Evolutionary conservation across 805 yeast genomes (phyloP), one percentile per base, ranked within the genome.

Genomic region (Kodamaea leandrae): DNA sequence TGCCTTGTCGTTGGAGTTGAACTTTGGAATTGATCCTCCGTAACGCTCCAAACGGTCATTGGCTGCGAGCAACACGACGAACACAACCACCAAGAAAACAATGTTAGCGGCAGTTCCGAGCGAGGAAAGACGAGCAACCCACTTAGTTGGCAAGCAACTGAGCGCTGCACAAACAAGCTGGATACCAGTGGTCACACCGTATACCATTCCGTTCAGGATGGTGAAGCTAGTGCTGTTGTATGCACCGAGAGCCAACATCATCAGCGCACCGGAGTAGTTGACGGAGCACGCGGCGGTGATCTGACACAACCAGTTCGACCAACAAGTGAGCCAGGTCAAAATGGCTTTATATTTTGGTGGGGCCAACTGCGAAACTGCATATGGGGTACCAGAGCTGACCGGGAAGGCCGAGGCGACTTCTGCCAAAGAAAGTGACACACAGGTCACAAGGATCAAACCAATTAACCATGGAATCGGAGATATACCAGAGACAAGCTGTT

Each of bases 371-470:
- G 78, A 71, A 2, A 81, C 81, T 44, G 87, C 85, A 50, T 82
- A 82, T 36, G 83, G 84, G 6, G 83, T 71, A 34, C 87, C 87
- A 19, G 84, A 77, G 8, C 82, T 69, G 6, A 84, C 80, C 28
- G 88, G 88, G 63, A 77, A 77, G 4, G 84, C 79, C 18, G 78
- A 70, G 9, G 83, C 74, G 23, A 82, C 66, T 54, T 82, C 87
- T 0, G 85, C 84, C 75, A 82, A 67, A 14, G 81, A 72, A 32
- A 72, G 63, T 9, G 83, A 83, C 34, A 82, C 85, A 4, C 73
- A 67, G 38, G 75, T 64, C 39, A 82, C 71, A 28, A 82, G 78
- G 24, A 71, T 43, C 63, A 78, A 67, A 27, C 82, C 83, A 13
- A 78, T 59, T 16, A 81, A 51, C 86, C 72, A 74, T 4, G 83